phyloP scores from a whole-genome alignment of 768 basidiomycete species.

The Pholiota conissans region DNA sequence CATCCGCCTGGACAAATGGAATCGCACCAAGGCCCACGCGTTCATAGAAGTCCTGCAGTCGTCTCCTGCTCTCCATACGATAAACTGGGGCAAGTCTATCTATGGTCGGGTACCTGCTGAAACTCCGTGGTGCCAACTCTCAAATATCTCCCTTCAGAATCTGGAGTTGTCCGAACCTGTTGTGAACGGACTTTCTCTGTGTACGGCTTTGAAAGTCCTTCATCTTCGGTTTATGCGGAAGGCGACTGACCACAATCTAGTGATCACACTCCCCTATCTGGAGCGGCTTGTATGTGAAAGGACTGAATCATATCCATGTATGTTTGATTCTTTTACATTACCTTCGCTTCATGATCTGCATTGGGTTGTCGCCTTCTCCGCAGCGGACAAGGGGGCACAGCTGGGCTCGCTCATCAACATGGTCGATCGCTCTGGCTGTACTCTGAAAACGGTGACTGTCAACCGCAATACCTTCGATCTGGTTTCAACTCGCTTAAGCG shows the following conservation, averaged over 20 bases:
- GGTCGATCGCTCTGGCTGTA: constrained; percentile 6
- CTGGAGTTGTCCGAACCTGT: constrained; percentile 2
- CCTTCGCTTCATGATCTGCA: constrained; percentile 7
- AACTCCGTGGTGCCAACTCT: constrained; percentile 10
- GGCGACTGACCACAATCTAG: not conserved
- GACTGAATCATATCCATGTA: not conserved
- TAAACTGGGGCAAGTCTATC: constrained; percentile 15
- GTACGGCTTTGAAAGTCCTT: constrained; percentile 3
- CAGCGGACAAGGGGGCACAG: not conserved
- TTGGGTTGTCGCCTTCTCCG: not conserved
- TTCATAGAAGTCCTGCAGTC: constrained; percentile 10
- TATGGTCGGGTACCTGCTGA: not conserved
- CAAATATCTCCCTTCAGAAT: constrained; percentile 8
- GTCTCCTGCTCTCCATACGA: constrained; percentile 4
- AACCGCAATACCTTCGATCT: not conserved
- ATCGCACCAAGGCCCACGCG: not conserved
- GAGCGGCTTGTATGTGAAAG: constrained; percentile 9
- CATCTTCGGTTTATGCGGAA: constrained; percentile 1
- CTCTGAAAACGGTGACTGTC: not conserved
- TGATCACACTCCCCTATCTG: constrained; percentile 2
- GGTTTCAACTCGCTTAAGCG: not conserved
- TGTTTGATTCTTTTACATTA: constrained; percentile 10
- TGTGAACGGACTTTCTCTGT: constrained; percentile 1
- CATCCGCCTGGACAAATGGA: constrained; percentile 7
- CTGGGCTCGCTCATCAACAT: not conserved